Conservation (phyloP, 768 basidiomycete species). For the Lactarius pseudohatsudake region DNA sequence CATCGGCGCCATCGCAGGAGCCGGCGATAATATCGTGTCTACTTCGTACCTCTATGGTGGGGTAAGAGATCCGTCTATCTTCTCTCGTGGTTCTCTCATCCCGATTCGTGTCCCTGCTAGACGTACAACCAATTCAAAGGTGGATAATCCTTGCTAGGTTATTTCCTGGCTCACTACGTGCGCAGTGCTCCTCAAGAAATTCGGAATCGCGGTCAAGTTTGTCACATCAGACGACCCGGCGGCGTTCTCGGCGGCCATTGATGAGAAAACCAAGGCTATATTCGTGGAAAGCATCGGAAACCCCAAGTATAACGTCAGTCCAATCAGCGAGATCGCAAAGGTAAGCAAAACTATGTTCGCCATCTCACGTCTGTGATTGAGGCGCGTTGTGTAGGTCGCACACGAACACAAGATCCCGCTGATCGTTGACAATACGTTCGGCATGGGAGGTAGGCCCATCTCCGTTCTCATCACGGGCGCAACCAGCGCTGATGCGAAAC, state of each 20-base stretch:
- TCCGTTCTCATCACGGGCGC: not conserved
- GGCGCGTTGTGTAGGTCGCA: conserved; percentile 48
- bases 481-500: not conserved
- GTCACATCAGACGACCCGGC: conserved; percentile 55
- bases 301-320: conserved; percentile 67
- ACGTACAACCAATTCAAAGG: conserved; percentile 77
- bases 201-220: conserved; percentile 64
- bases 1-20: conserved; percentile 45
- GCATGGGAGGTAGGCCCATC: conserved; percentile 52
- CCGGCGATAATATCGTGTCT: conserved; percentile 78
- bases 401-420: conserved; percentile 72
- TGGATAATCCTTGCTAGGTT: conserved; percentile 19
- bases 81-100: not conserved
- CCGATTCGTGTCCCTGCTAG: conserved; percentile 33
- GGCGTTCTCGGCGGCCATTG: conserved; percentile 65
- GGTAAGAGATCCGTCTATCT: conserved; percentile 39
- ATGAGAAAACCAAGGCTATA: conserved; percentile 74
- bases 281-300: conserved; percentile 81
- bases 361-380: not conserved
- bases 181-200: conserved; percentile 65
- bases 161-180: not conserved
- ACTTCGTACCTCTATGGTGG: conserved; percentile 70
- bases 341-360: conserved; percentile 34
- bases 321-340: conserved; percentile 68
- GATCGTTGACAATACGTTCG: conserved; percentile 81